Conservation (phyloP, 176 grass and related monocot genomes). For the maize (Zea mays) region DNA sequence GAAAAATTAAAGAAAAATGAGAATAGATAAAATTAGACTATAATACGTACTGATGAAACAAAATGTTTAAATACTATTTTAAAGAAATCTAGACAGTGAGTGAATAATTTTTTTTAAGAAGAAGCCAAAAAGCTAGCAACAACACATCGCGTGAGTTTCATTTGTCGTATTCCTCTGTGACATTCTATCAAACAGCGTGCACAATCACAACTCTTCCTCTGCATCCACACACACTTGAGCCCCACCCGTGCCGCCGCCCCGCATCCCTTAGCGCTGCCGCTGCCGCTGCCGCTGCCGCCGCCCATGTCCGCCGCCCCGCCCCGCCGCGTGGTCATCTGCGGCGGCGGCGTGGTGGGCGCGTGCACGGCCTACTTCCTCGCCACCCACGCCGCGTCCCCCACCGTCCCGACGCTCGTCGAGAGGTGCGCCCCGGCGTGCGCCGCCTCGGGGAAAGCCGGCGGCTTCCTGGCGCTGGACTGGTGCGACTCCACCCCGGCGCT, state of each 20-base stretch:
- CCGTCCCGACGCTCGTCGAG: constrained; percentile 61
- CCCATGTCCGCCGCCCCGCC: constrained; percentile 24
- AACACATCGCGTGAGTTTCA: too few relatives aligned
- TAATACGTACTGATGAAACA: too few relatives aligned
- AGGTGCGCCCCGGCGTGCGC: constrained; percentile 72
- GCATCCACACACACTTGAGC: neutral
- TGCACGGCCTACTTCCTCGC: constrained; percentile 92
- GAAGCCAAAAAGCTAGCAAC: too few relatives aligned
- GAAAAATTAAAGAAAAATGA: too few relatives aligned
- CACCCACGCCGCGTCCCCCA: constrained; percentile 38
- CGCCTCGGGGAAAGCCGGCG: constrained; percentile 83
- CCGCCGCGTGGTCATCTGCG: constrained; percentile 71
- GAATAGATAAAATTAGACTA: too few relatives aligned
- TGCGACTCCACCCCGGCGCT: constrained; percentile 63
- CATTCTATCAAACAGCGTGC: neutral
- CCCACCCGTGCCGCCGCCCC: neutral
- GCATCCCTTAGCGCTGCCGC: neutral
- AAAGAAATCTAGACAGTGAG: too few relatives aligned
- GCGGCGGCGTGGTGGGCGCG: constrained; percentile 73
- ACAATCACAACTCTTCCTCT: neutral
- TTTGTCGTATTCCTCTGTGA: too few relatives aligned
- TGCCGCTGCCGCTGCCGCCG: neutral
- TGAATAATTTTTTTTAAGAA: too few relatives aligned
- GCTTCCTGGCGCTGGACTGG: constrained; percentile 95
- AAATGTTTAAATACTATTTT: too few relatives aligned